Evolutionary conservation across 371 early-diverging fungal genomes (phyloP), one percentile per base, ranked within the genome.

Genomic region (Basidiobolus heterosporus): DNA sequence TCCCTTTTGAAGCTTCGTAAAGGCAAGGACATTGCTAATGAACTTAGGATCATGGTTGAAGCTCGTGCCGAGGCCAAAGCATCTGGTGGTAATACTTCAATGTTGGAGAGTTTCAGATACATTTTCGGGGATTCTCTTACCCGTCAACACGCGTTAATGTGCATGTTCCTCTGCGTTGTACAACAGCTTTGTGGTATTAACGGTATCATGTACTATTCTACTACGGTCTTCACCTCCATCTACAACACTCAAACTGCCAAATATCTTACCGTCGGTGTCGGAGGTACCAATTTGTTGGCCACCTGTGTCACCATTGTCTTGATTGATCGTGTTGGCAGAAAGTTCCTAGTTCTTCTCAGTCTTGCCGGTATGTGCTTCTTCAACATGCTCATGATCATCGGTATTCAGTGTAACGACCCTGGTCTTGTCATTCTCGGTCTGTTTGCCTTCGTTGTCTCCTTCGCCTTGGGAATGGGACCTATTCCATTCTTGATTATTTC

Each of bases 151-250:
- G 67, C 80, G n/a, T n/a, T 62, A 1, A 63, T 61, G 15, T 65
- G 67, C 18, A 16, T 72, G 8, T n/a, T 50, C 6, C 47, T 76
- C 16, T 70, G 72, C 41, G 56, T 61, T 3, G 50, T 59, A 14
- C 91, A 90, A 55, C 90, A 91, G 56, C 64, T 85, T 6, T 74
- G 78, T 23, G 91, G 90, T 36, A 85, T 93, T 67, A 89, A 89
- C 53, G 88, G 78, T 46, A 72, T 86, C 52, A 66, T 80, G 55
- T 73, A 79, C 52, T 91, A 82, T 57, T 76, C 69, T 50, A 78
- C 62, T 44, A 72, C 65, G 20, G 67, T 61, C 54, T 71, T 64
- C 35, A 54, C 41, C 8, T 46, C 46, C 21, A 59, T 65, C 1
- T 77, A 75, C 49, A 69, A 69, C 15, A 43, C 56, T 0, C 55